Evolutionary conservation across 148 eudicot genomes (phyloP), one percentile per base, ranked within the genome.

Genomic region (Chenopodium berlandieri): DNA sequence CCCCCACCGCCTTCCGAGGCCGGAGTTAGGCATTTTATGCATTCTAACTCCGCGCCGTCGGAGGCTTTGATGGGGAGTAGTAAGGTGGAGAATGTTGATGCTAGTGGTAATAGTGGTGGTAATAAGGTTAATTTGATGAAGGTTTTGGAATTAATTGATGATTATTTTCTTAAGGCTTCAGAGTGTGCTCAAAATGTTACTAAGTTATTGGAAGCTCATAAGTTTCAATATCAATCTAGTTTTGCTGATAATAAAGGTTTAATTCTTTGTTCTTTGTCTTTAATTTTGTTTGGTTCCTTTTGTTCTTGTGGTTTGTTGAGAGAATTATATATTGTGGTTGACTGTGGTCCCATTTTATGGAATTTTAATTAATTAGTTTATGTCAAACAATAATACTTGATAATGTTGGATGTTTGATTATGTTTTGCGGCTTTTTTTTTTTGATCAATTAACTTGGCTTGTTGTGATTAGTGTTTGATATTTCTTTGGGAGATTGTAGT

Each of bases 201-300:
- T 0, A 96, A 91, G 88, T 85, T 94, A 90, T 93, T 96, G 64
- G 99, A 96, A 80, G 98, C 99, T 20, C 93, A 94, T 82, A 90
- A 94, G 67, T 83, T 92, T 87, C 97, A 96, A 50, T 92, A 94
- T 65, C 99, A 96, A 84, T 92, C 96, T 31, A 96, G 89, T 87
- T 96, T 89, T 85, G 99, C 97, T 22, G 99, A 96, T 82, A 90
- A 87, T 84, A 85, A 91, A 92, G 99, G 97, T 96, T 86, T 82
- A 67, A 64, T 67, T 64, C 62, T 81, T 76, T 80, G 54, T 12
- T 17, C 69, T 58, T 78, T 71, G 78, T 23, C 32, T n/a, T 31
- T 62, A 5, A 7, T 20, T 62, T 27, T 71, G 81, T 84, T 76
- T 58, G 44, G 47, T 77, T 67, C 56, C 46, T 20, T 31, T 23